Conservation (phyloP, 495 filamentous ascomycete genomes). For the Trichoderma asperelloides region DNA sequence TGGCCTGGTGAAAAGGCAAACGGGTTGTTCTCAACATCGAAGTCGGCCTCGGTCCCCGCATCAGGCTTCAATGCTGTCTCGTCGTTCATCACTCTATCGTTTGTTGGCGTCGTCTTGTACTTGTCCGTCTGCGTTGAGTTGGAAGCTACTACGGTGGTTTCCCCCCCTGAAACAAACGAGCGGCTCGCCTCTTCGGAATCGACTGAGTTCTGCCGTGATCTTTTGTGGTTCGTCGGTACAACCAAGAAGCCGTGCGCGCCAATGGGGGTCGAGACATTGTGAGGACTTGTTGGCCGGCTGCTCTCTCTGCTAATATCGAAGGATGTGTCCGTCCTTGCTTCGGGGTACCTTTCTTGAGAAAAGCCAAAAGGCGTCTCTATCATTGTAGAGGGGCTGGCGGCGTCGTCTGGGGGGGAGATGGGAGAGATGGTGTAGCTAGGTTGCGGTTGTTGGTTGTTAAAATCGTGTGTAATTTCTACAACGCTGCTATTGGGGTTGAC, state of each 20-base stretch:
- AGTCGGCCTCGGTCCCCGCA: slow-evolving; percentile 58
- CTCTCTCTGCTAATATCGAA: slow-evolving; percentile 59
- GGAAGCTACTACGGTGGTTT: slow-evolving; percentile 27
- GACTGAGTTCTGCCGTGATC: slow-evolving; percentile 45
- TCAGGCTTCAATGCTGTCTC: slow-evolving; percentile 39
- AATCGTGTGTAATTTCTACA: slow-evolving; percentile 17
- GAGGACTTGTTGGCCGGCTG: slow-evolving; percentile 77
- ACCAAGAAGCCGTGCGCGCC: slow-evolving; percentile 36
- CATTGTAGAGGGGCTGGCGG: slow-evolving; percentile 33
- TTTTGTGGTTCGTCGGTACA: slow-evolving; percentile 36
- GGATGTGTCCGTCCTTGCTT: slow-evolving; percentile 51
- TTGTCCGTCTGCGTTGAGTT: slow-evolving; percentile 32
- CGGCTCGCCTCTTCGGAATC: slow-evolving; percentile 42
- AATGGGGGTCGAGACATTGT: slow-evolving; percentile 74
- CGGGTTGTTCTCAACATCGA: slow-evolving; percentile 59
- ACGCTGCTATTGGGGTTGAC: slow-evolving; percentile 19
- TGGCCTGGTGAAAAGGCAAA: slow-evolving; percentile 77
- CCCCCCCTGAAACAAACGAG: slow-evolving; percentile 37
- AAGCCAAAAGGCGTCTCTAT: slow-evolving; percentile 25
- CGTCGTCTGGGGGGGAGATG: slow-evolving; percentile 34
- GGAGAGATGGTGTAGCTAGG: slow-evolving; percentile 25
- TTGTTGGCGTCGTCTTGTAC: slow-evolving; percentile 18
- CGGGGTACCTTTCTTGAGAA: slow-evolving; percentile 29
- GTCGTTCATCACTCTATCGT: slow-evolving; percentile 42
- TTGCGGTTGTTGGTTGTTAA: slow-evolving; percentile 15